These are phyloP conservation scores for Protostelium mycophagum DNA, from an alignment of 78 protist species.

Conservation along the genomic window DNA sequence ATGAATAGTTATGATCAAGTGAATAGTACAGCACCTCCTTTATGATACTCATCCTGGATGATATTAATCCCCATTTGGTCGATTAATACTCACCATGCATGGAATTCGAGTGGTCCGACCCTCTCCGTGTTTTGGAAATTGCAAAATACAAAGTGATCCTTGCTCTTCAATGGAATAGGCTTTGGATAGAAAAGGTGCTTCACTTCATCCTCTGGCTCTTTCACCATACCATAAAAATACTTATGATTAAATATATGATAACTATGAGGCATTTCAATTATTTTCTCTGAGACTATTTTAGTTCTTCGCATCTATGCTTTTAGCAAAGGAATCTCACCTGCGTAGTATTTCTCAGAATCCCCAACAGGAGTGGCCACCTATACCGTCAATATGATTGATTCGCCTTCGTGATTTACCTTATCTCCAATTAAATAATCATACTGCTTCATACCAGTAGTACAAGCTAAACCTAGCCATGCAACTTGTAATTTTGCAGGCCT, in stretches of 20 bases:
- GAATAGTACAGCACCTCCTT: neutral
- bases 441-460: neutral
- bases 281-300: no score
- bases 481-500: neutral
- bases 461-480: neutral
- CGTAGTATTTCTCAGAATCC: no score
- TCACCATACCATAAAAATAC: neutral
- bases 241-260: neutral
- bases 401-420: neutral
- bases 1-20: neutral
- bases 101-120: neutral
- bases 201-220: neutral
- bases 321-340: no score
- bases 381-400: no score
- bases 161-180: neutral
- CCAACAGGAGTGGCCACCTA: no score
- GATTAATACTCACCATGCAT: neutral
- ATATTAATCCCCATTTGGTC: neutral
- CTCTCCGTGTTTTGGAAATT: neutral
- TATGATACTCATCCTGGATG: neutral
- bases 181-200: neutral
- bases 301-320: no score
- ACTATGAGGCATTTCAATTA: neutral
- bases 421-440: neutral
- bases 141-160: neutral